Evolutionary conservation across 371 early-diverging fungal species (phyloP), one percentile per base, ranked within the genome.

Genomic region (Batkoa obscura): DNA sequence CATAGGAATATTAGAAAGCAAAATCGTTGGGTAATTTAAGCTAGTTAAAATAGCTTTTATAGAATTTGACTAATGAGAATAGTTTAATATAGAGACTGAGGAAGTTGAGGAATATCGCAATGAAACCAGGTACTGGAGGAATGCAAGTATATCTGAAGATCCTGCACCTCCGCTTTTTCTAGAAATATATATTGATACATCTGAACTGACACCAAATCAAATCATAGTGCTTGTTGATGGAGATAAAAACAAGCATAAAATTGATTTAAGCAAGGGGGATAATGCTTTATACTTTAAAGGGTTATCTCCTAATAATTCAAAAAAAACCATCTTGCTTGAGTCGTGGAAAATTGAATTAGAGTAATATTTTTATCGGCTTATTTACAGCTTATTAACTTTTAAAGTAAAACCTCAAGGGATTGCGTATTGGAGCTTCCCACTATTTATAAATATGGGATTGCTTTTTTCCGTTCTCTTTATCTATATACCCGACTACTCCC

Each of bases 371-470:
- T 23, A 23, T 23, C 23, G 23, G 23, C 23, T 23, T 23, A 23
- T 23, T 23, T 23, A 23, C 23, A 23, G 23, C 23, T 23, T 23
- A 23, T 23, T 23, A 23, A 23, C 23, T 23, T 23, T 23, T 23
- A 23, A 23, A 23, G 9, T 53, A 53, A 39, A 23, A 39, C 38
- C 13, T 17, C 53, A 23, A 36, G 39, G 34, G 53, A 41, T 13
- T 53, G 53, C 38, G 38, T 15, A 15, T 39, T 32, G n/a, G 53
- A 53, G 23, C 38, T 53, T 6, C 53, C 53, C 8, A 75, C 80
- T 43, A 72, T 88, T 10, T 93, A 93, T 72, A 93, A 93, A 66
- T 79, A 85, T 48, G 83, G 82, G 3, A 85, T 88, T 55, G 74
- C 84, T 17, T 88, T 88, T 58, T 93, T 93, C 66, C 73, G 91